Evolutionary conservation across 768 basidiomycete genomes (phyloP).

Genomic region (Candolleomyces eurysporus): DNA sequence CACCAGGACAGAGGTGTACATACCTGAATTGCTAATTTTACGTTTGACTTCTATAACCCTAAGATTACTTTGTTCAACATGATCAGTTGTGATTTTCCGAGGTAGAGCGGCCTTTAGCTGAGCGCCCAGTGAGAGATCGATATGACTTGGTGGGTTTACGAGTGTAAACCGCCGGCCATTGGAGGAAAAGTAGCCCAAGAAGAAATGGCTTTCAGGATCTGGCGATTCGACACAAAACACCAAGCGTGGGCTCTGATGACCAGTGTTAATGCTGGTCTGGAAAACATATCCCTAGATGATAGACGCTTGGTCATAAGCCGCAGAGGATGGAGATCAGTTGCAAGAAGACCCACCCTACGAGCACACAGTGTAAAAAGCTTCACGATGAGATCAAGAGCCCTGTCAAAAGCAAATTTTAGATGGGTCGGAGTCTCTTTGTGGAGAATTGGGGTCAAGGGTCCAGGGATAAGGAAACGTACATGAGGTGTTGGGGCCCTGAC

Average conservation of each 20-base stretch:
- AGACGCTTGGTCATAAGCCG: conserved; percentile 5
- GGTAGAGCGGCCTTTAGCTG: conserved; percentile 37
- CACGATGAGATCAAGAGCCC: conserved; percentile 60
- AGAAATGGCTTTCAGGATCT: conserved; percentile 54
- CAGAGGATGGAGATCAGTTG: background rate
- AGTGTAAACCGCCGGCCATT: conserved; percentile 55
- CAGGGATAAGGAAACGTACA: conserved; percentile 36
- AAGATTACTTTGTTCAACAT: conserved; percentile 47
- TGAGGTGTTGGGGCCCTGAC: conserved; percentile 48
- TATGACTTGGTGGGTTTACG: conserved; percentile 41
- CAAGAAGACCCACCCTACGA: conserved; percentile 42
- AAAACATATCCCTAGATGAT: conserved; percentile 64
- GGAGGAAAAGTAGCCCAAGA: conserved; percentile 62
- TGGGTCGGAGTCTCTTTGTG: too few relatives aligned
- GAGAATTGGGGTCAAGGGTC: background rate
- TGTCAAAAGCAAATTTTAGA: conserved; percentile 17
- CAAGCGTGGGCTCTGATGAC: conserved; percentile 57
- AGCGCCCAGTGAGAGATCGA: conserved; percentile 39
- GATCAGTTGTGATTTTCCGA: conserved; percentile 32
- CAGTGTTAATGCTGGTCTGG: conserved; percentile 57
- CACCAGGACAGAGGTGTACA: background rate
- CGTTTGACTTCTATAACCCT: conserved; percentile 57
- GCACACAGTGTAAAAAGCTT: conserved; percentile 61
- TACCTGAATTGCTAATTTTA: conserved; percentile 26
- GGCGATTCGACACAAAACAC: conserved; percentile 57